These are phyloP conservation scores for Amanita subjunquillea DNA, from an alignment of 768 basidiomycete species.

Conservation along the genomic window DNA sequence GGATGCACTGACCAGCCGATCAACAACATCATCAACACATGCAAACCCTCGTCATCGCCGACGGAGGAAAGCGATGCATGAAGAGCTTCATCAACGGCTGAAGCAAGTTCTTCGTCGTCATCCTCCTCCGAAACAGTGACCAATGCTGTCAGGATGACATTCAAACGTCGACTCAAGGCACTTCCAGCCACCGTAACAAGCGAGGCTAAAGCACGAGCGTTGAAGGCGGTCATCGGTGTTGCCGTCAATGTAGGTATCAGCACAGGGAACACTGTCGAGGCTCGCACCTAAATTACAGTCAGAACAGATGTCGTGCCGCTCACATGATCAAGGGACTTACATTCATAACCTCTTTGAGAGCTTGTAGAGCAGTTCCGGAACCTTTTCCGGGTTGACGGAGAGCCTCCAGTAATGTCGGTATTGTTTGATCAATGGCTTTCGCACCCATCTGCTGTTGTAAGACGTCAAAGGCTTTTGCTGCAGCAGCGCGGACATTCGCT, in stretches of 20 bases:
- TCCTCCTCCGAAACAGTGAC: constrained; percentile 69
- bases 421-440: constrained; percentile 92
- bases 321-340: constrained; percentile 34
- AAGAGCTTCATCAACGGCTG: constrained; percentile 68
- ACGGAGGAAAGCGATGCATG: constrained; percentile 70
- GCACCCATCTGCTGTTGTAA: constrained; percentile 88
- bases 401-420: constrained; percentile 89
- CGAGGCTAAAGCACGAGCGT: constrained; percentile 81
- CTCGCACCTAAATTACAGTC: constrained; percentile 57
- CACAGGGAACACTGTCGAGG: constrained; percentile 93
- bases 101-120: constrained; percentile 55
- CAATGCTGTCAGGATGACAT: constrained; percentile 67
- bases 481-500: constrained; percentile 76
- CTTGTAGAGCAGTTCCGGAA: constrained; percentile 93
- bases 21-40: constrained; percentile 80
- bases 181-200: constrained; percentile 90
- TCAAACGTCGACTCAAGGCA: constrained; percentile 78
- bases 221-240: constrained; percentile 90
- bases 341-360: constrained; percentile 88
- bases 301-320: background rate
- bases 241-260: constrained; percentile 89
- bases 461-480: constrained; percentile 80
- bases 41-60: constrained; percentile 78
- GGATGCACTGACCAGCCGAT: constrained; percentile 65
- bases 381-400: constrained; percentile 87